These are phyloP conservation scores for Panellus pusillus DNA, from an alignment of 768 basidiomycete genomes.

Conservation along the genomic window DNA sequence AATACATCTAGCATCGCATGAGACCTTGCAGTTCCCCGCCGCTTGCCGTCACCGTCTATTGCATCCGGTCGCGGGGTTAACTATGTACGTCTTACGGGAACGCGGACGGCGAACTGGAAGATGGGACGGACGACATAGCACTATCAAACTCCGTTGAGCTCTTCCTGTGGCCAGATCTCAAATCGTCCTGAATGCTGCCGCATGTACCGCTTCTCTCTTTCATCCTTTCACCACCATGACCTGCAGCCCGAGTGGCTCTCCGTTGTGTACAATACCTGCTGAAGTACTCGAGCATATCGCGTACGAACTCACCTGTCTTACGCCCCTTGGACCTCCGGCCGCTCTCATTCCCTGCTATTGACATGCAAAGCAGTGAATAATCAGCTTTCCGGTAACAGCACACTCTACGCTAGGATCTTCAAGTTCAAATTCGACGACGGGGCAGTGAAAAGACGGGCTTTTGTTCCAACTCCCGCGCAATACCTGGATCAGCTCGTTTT, in stretches of 20 bases:
- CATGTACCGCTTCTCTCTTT: constrained; percentile 1
- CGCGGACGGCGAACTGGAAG: too few species aligned
- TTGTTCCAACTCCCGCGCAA: constrained; percentile 34
- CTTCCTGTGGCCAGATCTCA: too few species aligned
- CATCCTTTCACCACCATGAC: constrained; percentile 5
- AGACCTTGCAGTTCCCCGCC: too few species aligned
- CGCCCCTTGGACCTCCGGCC: constrained; percentile 46
- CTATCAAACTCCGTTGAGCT: background rate
- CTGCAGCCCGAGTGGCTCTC: constrained; percentile 4
- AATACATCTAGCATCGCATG: background rate
- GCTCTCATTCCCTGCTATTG: constrained; percentile 46
- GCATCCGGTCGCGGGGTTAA: too few species aligned
- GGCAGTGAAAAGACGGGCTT: constrained; percentile 51
- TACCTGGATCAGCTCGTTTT: constrained; percentile 36
- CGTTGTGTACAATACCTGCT: constrained; percentile 34
- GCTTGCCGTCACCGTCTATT: too few species aligned
- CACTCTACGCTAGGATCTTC: constrained; percentile 57
- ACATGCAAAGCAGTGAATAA: constrained; percentile 41
- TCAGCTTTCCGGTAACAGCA: constrained; percentile 32
- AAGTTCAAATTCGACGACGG: constrained; percentile 53
- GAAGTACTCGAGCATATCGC: constrained; percentile 55
- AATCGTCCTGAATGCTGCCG: too few species aligned
- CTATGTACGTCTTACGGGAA: too few species aligned
- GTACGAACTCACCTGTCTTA: constrained; percentile 42
- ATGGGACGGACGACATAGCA: background rate